phyloP scores from a whole-genome alignment of 768 basidiomycete genomes.

The Trametes cingulata region DNA sequence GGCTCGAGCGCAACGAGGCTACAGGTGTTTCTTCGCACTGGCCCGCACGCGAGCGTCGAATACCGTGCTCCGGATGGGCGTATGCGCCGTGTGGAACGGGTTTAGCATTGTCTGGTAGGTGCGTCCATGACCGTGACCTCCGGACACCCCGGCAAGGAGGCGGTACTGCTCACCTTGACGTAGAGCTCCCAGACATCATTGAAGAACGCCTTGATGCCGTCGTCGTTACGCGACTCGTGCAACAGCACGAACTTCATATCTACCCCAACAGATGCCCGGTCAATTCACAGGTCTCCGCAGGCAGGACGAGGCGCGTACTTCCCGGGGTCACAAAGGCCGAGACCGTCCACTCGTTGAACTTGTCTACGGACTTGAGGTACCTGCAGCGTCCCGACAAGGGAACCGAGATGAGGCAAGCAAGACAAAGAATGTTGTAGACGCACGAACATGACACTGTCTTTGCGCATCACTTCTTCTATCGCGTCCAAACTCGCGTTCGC shows the following conservation, averaged over 20 bases:
- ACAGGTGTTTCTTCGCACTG: constrained; percentile 84
- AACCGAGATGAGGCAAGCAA: background rate
- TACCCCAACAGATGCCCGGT: constrained; percentile 34
- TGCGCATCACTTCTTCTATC: constrained; percentile 90
- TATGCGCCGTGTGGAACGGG: constrained; percentile 95
- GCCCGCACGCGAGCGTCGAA: constrained; percentile 86
- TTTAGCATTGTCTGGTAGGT: constrained; percentile 79
- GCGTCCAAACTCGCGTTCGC: constrained; percentile 95
- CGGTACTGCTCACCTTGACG: constrained; percentile 70
- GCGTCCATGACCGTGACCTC: constrained; percentile 10
- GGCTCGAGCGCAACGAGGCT: constrained; percentile 4
- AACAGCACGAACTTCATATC: constrained; percentile 95
- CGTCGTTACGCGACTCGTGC: constrained; percentile 96
- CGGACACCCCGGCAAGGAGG: constrained; percentile 5
- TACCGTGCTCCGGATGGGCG: constrained; percentile 69
- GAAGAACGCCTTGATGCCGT: constrained; percentile 91
- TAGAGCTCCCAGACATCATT: constrained; percentile 97
- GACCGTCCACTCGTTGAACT: constrained; percentile 98
- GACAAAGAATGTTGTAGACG: background rate
- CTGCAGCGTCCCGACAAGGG: constrained; percentile 42
- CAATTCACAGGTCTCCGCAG: constrained; percentile 23
- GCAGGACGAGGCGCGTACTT: constrained; percentile 56
- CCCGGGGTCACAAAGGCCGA: constrained; percentile 95
- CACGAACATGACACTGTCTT: constrained; percentile 76
- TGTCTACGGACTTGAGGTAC: constrained; percentile 95